phyloP scores from a whole-genome alignment of 1,139 yeast genomes.

The Protomyces arabidopsidicola region DNA sequence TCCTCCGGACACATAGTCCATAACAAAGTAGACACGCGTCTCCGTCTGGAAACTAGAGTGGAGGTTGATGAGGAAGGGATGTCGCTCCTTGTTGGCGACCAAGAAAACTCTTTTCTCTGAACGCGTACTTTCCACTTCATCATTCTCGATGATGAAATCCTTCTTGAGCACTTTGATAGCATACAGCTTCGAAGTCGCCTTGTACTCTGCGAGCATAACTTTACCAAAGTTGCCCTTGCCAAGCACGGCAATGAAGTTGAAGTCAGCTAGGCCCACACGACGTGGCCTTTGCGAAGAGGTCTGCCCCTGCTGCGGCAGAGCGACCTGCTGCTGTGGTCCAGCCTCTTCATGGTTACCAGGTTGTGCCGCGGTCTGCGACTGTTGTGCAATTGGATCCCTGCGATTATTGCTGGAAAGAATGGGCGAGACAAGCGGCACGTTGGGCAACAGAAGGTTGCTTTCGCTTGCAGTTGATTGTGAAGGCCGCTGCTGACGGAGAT shows the following conservation, averaged over 20 bases:
- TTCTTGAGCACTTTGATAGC: conserved; percentile 88
- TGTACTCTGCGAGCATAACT: conserved; percentile 70
- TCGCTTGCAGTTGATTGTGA: not conserved
- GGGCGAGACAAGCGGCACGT: conserved; percentile 17
- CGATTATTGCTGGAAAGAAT: conserved; percentile 5
- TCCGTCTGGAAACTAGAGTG: conserved; percentile 98
- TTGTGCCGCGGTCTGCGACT: conserved; percentile 34
- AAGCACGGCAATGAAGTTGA: conserved; percentile 68
- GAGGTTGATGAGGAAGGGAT: conserved; percentile 85
- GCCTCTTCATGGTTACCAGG: conserved; percentile 32
- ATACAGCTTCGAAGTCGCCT: conserved; percentile 60
- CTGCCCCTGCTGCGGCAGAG: conserved; percentile 24
- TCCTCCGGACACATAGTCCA: conserved; percentile 97
- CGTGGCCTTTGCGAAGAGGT: conserved; percentile 1
- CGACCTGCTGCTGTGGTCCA: conserved; percentile 32
- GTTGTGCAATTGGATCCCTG: conserved; percentile 28
- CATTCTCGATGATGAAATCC: conserved; percentile 73
- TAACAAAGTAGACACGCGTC: conserved; percentile 91
- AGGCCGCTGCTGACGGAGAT: not conserved
- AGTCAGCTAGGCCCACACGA: conserved; percentile 50
- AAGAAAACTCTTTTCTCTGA: conserved; percentile 67
- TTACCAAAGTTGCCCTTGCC: conserved; percentile 93
- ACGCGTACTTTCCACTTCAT: conserved; percentile 77
- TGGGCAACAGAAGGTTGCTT: conserved; percentile 2
- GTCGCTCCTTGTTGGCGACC: conserved; percentile 82